Evolutionary conservation across 2,329 filamentous ascomycete genomes (phyloP), one percentile per base, ranked within the genome.

Genomic region (Didymella pinodella): DNA sequence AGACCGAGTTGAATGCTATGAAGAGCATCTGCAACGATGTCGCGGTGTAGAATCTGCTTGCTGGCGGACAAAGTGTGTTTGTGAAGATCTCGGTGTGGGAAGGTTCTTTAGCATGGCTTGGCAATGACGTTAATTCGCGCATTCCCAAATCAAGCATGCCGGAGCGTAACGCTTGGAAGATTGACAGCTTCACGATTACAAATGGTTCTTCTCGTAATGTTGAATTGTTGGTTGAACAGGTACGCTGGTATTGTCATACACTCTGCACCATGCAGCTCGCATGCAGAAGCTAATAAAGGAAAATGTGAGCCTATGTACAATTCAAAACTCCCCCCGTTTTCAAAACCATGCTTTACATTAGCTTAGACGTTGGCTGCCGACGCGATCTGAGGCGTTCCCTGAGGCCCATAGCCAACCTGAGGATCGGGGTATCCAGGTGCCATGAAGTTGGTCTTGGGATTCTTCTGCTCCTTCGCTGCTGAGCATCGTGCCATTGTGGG

Each of bases 401-500:
- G 57, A 29, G 74, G 72, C 22, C 80, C 80, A 59, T 82, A 81
- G 2, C 64, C 68, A 14, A 80, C 75, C 65, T 80, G 79, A 40
- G 79, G 69, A 48, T 78, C 61, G 29, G 75, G 75, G 54, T 78
- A 76, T 28, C 81, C 81, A 18, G 81, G 79, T 51, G 81, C 81
- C 80, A 83, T 80, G 71, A 83, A 83, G 71, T 83, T 83, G 29
- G 79, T 83, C 57, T 78, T 65, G 26, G 81, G 75, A 67, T 82
- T 80, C 70, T 81, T 82, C 48, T 78, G 72, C 41, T 90, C 90
- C 86, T 97, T 98, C 67, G 93, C 91, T 52, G 92, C 94, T 48
- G 93, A 96, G 85, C 93, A 97, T 76, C 95, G 91, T 61, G 95
- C 95, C 95, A 99, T 99, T 58, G 95, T 99, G 50, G 95, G 93